These are phyloP conservation scores for Stemphylium lycopersici DNA, from an alignment of 2,329 filamentous ascomycete genomes.

Conservation along the genomic window DNA sequence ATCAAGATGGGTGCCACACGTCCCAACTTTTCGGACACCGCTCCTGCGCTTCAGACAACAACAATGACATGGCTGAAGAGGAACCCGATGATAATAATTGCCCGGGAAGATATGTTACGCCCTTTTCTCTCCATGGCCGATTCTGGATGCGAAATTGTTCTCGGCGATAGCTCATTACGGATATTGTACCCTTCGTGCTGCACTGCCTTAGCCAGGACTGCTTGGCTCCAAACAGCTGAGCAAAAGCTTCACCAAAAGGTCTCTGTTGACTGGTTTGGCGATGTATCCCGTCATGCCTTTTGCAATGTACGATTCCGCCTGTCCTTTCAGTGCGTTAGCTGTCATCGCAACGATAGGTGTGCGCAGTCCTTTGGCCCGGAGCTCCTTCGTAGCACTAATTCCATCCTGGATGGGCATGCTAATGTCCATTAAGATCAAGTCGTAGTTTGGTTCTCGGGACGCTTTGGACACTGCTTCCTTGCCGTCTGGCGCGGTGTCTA, in stretches of 20 bases:
- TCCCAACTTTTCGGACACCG: too few relatives aligned
- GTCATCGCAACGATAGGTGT: constrained; percentile 62
- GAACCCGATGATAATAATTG: too few relatives aligned
- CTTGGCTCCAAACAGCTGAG: constrained; percentile 30
- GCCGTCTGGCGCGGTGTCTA: constrained; percentile 51
- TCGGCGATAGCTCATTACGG: too few relatives aligned
- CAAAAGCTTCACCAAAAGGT: constrained; percentile 54
- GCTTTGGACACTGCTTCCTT: constrained; percentile 49
- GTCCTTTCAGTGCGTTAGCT: constrained; percentile 62
- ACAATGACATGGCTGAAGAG: too few relatives aligned
- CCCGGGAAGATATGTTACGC: too few relatives aligned
- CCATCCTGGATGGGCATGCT: constrained; percentile 46
- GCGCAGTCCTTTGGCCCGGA: constrained; percentile 23
- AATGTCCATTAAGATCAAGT: constrained; percentile 46
- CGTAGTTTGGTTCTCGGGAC: constrained; percentile 20
- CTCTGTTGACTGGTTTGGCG: constrained; percentile 61
- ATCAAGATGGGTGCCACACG: too few relatives aligned
- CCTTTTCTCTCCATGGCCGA: too few relatives aligned
- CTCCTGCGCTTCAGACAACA: too few relatives aligned
- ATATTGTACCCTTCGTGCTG: too few relatives aligned
- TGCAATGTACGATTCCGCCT: constrained; percentile 60
- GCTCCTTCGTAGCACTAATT: constrained; percentile 36
- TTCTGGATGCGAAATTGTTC: too few relatives aligned
- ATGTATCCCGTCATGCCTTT: constrained; percentile 64
- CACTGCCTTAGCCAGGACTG: constrained; percentile 10